These are phyloP conservation scores for Scytalidium sp. DNA, from an alignment of 2,329 filamentous ascomycete genomes.

Conservation along the genomic window DNA sequence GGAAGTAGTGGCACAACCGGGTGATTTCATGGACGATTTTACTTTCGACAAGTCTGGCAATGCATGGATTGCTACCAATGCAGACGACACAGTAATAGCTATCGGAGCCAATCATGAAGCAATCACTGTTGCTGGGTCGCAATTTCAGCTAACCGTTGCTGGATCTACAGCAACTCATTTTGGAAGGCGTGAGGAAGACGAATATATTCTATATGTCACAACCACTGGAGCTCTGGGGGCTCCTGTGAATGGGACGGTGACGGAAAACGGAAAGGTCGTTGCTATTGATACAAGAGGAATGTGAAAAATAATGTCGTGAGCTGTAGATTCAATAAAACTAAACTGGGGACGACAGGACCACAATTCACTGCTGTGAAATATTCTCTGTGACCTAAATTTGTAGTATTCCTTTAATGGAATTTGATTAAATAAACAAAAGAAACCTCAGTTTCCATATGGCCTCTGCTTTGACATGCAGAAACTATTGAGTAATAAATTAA, in stretches of 20 bases:
- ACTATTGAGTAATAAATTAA: no score
- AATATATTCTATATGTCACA: conserved; percentile 17
- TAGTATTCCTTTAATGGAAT: no score
- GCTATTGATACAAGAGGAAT: conserved; percentile 17
- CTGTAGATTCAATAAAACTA: no score
- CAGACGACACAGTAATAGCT: conserved; percentile 1
- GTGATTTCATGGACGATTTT: conserved; percentile 13
- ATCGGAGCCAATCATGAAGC: no score
- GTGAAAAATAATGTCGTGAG: no score
- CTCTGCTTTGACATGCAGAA: no score
- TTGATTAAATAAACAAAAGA: no score
- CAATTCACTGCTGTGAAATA: no score
- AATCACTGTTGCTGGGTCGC: background rate
- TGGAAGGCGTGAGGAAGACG: background rate
- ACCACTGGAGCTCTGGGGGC: conserved; percentile 19
- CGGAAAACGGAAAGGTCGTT: conserved; percentile 25
- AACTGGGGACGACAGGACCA: no score
- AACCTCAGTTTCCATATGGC: no score
- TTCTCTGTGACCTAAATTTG: no score
- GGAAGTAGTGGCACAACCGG: conserved; percentile 7
- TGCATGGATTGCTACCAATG: conserved; percentile 14
- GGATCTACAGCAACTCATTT: background rate
- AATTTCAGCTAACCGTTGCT: background rate
- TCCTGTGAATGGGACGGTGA: conserved; percentile 18
- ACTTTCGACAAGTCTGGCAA: conserved; percentile 3